phyloP scores from a whole-genome alignment of 495 filamentous ascomycete genomes.

The Hypomontagnella monticulosa region DNA sequence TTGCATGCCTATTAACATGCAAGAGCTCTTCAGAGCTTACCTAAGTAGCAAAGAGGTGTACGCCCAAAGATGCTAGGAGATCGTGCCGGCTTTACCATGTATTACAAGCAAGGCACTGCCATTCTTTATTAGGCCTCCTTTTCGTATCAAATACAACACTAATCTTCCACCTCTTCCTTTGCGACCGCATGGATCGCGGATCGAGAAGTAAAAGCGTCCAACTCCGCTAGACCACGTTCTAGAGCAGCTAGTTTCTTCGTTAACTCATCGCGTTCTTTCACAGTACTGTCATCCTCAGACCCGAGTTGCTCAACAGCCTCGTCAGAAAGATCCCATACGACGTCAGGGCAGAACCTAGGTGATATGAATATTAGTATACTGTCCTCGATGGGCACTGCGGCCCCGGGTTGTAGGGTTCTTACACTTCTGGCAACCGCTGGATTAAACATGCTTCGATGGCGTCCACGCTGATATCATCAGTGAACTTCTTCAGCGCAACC shows the following conservation, averaged over 20 bases:
- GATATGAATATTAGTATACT: neutral
- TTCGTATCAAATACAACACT: too few relatives aligned
- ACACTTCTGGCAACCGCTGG: slow-evolving; percentile 36
- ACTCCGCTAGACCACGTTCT: slow-evolving; percentile 30
- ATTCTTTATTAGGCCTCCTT: too few relatives aligned
- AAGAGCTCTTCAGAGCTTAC: too few relatives aligned
- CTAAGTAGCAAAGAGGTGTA: too few relatives aligned
- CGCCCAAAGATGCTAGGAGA: too few relatives aligned
- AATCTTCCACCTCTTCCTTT: neutral
- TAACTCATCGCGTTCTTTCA: slow-evolving; percentile 37
- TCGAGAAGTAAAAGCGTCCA: slow-evolving; percentile 37
- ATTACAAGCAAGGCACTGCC: too few relatives aligned
- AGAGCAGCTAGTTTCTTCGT: slow-evolving; percentile 32
- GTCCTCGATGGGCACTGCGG: neutral
- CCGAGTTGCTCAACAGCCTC: slow-evolving; percentile 36
- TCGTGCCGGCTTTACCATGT: too few relatives aligned
- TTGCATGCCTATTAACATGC: too few relatives aligned
- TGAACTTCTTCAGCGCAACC: slow-evolving; percentile 64
- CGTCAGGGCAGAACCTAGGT: slow-evolving; percentile 37
- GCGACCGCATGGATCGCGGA: slow-evolving; percentile 11
- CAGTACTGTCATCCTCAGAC: slow-evolving; percentile 39
- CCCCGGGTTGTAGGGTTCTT: neutral
- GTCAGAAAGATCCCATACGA: slow-evolving; percentile 35
- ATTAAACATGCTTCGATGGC: slow-evolving; percentile 56
- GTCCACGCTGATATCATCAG: slow-evolving; percentile 64